Evolutionary conservation across 1,139 yeast genomes (phyloP).

Genomic region (Taphrina wiesneri): DNA sequence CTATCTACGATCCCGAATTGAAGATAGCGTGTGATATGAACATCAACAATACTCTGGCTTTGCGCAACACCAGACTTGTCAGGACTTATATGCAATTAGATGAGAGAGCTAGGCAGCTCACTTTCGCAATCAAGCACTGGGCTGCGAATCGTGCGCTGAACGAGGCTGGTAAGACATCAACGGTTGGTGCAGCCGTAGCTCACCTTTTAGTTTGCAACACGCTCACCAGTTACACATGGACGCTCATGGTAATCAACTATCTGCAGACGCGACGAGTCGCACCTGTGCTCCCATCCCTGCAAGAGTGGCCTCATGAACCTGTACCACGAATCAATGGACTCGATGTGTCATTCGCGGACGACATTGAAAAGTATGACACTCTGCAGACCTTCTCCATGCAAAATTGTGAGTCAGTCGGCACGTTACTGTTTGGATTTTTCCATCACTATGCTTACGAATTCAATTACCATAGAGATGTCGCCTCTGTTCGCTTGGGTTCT

Average conservation of each 20-base stretch:
- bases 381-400: conserved; percentile 38
- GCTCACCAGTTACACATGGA: conserved; percentile 42
- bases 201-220: conserved; percentile 35
- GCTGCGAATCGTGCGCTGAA: conserved; percentile 42
- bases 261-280: conserved; percentile 40
- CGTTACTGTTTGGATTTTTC: conserved; percentile 40
- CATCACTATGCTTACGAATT: conserved; percentile 41
- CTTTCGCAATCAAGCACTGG: conserved; percentile 42
- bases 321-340: conserved; percentile 37
- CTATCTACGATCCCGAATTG: conserved; percentile 42
- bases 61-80: conserved; percentile 41
- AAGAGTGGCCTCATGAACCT: conserved; percentile 36
- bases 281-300: conserved; percentile 41
- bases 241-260: conserved; percentile 41
- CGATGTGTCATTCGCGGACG: conserved; percentile 41
- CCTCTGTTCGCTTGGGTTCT: conserved; percentile 41
- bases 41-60: conserved; percentile 41
- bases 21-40: conserved; percentile 42
- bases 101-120: conserved; percentile 41
- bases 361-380: conserved; percentile 35
- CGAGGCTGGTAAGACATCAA: conserved; percentile 40
- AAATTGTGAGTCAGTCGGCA: conserved; percentile 41
- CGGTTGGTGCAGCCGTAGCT: conserved; percentile 32
- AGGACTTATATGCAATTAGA: conserved; percentile 41
- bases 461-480: conserved; percentile 39